A percentile compares a stretch with the other conserved stretches of the same genome.
These are phyloP conservation scores for Colletotrichum higginsianum DNA, from an alignment of 2,329 filamentous ascomycete genomes.

Conservation along the genomic window DNA sequence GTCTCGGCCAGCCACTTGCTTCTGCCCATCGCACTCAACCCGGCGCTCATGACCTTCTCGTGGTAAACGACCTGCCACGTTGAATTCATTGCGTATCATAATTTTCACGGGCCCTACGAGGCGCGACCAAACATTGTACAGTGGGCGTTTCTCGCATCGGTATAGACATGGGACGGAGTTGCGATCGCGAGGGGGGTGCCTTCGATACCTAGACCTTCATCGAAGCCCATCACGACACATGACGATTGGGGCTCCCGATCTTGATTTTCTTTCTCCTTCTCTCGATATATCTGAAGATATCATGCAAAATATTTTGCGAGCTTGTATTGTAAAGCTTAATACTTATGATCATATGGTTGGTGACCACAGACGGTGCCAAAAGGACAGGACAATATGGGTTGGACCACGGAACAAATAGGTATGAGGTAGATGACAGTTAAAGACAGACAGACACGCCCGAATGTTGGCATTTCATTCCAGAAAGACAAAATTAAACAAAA, in stretches of 20 bases:
- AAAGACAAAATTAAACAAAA: slow-evolving; percentile 19
- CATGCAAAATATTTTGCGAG: slow-evolving; percentile 12
- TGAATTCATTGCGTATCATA: slow-evolving; percentile 1
- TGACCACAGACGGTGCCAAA: background rate
- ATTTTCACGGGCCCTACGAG: slow-evolving; percentile 32
- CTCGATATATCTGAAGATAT: slow-evolving; percentile 7
- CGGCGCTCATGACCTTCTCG: slow-evolving; percentile 85
- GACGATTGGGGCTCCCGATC: slow-evolving; percentile 14
- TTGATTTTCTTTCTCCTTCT: slow-evolving; percentile 12
- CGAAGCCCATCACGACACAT: slow-evolving; percentile 30
- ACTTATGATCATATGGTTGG: slow-evolving; percentile 1
- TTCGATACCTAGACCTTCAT: slow-evolving; percentile 39
- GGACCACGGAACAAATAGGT: slow-evolving; percentile 4
- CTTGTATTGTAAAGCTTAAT: slow-evolving; percentile 33
- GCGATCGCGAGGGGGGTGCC: background rate
- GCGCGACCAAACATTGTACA: slow-evolving; percentile 30
- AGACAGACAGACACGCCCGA: background rate
- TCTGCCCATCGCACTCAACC: slow-evolving; percentile 81
- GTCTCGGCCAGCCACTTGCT: slow-evolving; percentile 79
- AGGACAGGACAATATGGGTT: background rate
- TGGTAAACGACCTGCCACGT: slow-evolving; percentile 65
- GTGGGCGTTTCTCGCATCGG: slow-evolving; percentile 28
- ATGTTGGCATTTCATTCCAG: slow-evolving; percentile 19
- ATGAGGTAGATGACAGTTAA: slow-evolving; percentile 22
- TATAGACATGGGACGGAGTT: slow-evolving; percentile 43